Conservation (phyloP, 108 stramenopile genomes). For the Skeletonema grethae region DNA sequence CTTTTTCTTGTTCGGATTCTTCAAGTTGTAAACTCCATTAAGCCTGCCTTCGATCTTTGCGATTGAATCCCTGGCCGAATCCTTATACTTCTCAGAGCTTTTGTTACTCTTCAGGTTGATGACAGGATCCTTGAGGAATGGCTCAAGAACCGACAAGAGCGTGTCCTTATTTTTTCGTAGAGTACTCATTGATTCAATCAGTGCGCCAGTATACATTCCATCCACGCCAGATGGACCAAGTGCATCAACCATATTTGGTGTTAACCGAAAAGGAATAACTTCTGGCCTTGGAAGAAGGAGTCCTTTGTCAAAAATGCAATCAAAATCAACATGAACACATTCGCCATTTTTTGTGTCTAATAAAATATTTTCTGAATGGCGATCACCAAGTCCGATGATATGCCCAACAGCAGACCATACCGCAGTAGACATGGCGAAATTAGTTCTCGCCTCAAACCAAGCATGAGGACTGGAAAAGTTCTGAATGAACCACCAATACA, state of each 20-base stretch:
- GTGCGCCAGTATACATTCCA: slow-evolving; percentile 82
- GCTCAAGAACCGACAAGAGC: slow-evolving; percentile 95
- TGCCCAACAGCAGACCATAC: slow-evolving; percentile 98
- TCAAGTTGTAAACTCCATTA: slow-evolving; percentile 84
- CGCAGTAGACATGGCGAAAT: slow-evolving; percentile 90
- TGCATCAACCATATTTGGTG: slow-evolving; percentile 97
- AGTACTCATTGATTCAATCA: slow-evolving; percentile 82
- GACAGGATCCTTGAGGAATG: slow-evolving; percentile 94
- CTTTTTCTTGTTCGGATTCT: slow-evolving; percentile 81
- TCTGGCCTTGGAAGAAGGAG: slow-evolving; percentile 89
- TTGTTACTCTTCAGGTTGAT: slow-evolving; percentile 82
- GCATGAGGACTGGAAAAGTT: slow-evolving; percentile 91
- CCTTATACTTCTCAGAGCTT: slow-evolving; percentile 48
- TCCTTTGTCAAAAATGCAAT: slow-evolving; percentile 99
- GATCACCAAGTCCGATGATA: slow-evolving; percentile 95
- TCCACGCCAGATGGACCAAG: slow-evolving; percentile 92
- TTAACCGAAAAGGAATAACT: slow-evolving; percentile 98
- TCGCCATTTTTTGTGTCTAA: slow-evolving; percentile 93
- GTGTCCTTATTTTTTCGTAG: slow-evolving; percentile 93
- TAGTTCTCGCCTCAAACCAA: slow-evolving; percentile 96
- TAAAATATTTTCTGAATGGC: slow-evolving; percentile 99
- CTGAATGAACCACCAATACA: slow-evolving; percentile 98
- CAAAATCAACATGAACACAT: slow-evolving; percentile 99
- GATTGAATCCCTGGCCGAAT: slow-evolving; percentile 34
- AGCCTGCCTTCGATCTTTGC: slow-evolving; percentile 81